phyloP scores from a whole-genome alignment of 768 basidiomycete genomes.

The Tephrocybe sp. region DNA sequence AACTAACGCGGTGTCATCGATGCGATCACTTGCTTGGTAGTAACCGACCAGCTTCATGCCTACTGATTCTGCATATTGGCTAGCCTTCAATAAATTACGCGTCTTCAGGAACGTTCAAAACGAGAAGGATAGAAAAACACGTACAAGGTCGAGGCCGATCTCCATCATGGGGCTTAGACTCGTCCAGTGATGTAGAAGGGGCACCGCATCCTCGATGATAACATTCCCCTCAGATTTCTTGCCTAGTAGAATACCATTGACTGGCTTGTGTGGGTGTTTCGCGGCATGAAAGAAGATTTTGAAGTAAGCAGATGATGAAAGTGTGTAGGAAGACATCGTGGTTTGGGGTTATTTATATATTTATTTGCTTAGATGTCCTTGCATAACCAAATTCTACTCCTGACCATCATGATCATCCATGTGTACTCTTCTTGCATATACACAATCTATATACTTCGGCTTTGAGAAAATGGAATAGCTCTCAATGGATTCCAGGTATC shows the following conservation, averaged over 20 bases:
- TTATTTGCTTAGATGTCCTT: too few relatives aligned
- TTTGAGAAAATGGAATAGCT: too few relatives aligned
- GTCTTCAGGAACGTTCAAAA: neutral
- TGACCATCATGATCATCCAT: too few relatives aligned
- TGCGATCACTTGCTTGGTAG: conserved; percentile 68
- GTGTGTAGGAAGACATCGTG: conserved; percentile 41
- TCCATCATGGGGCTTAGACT: conserved; percentile 85
- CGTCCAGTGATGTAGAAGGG: conserved; percentile 84
- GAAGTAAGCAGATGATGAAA: conserved; percentile 63
- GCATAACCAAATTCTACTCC: too few relatives aligned
- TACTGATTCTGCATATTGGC: conserved; percentile 52
- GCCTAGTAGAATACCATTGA: conserved; percentile 79
- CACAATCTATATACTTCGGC: too few relatives aligned
- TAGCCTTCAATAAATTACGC: conserved; percentile 40
- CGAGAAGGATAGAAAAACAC: conserved; percentile 18
- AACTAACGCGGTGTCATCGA: conserved; percentile 58
- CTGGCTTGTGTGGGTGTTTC: conserved; percentile 72
- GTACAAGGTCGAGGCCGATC: conserved; percentile 73
- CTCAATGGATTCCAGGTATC: too few relatives aligned
- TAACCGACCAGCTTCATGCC: conserved; percentile 63
- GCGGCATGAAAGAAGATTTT: conserved; percentile 79
- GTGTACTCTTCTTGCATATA: too few relatives aligned
- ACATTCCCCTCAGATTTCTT: conserved; percentile 36
- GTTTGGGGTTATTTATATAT: neutral
- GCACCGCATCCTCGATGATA: conserved; percentile 62